A percentile compares a stretch with the other conserved stretches of the same genome.
phyloP scores from a whole-genome alignment of 2,329 filamentous ascomycete species.

The Penicillium palitans region DNA sequence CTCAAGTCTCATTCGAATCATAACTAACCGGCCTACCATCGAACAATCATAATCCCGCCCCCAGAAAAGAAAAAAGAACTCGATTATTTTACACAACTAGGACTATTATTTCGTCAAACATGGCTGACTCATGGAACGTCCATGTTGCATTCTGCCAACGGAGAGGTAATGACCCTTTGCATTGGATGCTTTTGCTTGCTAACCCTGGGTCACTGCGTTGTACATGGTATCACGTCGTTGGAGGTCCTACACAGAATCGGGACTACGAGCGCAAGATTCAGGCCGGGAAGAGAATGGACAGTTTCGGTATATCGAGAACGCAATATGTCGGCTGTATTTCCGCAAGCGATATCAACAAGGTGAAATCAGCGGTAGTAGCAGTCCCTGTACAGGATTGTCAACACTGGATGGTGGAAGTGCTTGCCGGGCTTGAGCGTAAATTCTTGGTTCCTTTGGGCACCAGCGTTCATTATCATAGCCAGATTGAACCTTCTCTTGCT shows the following conservation, averaged over 20 bases:
- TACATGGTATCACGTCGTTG: conserved; percentile 1
- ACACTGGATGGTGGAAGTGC: neutral
- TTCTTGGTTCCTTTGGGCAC: neutral
- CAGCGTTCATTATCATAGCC: neutral
- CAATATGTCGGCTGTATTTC: neutral
- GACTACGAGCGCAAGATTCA: neutral
- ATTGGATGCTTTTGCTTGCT: neutral
- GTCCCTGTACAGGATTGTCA: neutral
- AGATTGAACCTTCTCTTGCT: neutral
- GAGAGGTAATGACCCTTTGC: neutral
- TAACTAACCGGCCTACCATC: neutral
- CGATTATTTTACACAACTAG: neutral
- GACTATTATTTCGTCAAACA: neutral
- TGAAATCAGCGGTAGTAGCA: neutral
- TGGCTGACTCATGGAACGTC: neutral
- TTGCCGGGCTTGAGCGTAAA: neutral
- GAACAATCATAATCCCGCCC: too few species aligned
- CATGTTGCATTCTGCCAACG: neutral
- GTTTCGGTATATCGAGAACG: neutral
- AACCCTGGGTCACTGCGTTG: neutral
- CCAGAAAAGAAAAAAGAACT: neutral
- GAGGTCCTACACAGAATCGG: neutral
- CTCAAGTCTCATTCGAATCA: neutral
- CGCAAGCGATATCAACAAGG: neutral
- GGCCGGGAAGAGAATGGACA: neutral